Evolutionary conservation across 2,329 filamentous ascomycete species (phyloP), one percentile per base, ranked within the genome.

Genomic region (Fusarium avenaceum): DNA sequence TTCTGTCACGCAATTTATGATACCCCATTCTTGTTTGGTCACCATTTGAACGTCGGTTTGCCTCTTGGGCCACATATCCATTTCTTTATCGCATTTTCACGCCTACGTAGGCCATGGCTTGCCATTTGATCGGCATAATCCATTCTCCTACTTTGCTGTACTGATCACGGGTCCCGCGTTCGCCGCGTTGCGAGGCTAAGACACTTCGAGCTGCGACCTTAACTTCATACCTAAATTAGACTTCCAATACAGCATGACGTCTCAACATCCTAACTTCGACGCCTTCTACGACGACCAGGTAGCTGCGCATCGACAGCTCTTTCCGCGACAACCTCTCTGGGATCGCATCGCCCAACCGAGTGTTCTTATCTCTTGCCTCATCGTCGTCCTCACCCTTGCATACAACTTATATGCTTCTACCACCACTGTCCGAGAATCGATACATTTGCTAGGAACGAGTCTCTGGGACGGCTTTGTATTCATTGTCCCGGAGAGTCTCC

Each of bases 401-500:
- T 75, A 78, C 74, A 78, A 77, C 51, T 52, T 75, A 28, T 76
- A 78, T 73, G 76, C 75, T 65, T 73, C 77, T 14, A 73, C 79
- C 14, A 63, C 74, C 19, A 73, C 77, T 6, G 56, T 80, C 9
- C 71, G 75, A 40, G 72, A 70, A 14, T 65, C 72, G 7, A 45
- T 76, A 42, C 69, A 65, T 46, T 63, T 76, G 20, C 42, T 77
- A 15, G 72, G 69, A 58, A 80, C 84, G 69, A 75, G 89, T 52
- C 73, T 88, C 38, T 92, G 90, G 89, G 86, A 91, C 78, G 76
- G 77, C 26, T 63, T 90, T 30, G 84, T 92, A 55, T 82, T 83
- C 66, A 49, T 86, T 32, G 83, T 85, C 15, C 91, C 91, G 2
- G 81, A 84, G 17, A 79, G 80, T 26, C 72, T 91, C 1, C 77